Evolutionary conservation across 192 early-diverging fungal genomes (phyloP), one percentile per base, ranked within the genome.

Genomic region (Gigaspora rosea): DNA sequence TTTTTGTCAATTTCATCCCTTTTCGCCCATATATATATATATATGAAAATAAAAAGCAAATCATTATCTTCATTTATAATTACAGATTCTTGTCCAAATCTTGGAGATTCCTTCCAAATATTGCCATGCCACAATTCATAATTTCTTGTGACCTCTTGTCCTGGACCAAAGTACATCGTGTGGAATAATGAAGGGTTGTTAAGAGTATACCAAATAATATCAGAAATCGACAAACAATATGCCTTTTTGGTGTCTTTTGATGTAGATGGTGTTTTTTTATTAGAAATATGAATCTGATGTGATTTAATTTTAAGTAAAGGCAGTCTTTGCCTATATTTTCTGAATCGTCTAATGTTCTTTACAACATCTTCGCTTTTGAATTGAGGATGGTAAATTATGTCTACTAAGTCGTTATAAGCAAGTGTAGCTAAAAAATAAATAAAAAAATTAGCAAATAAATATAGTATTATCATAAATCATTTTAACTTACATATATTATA

Each of bases 401-500:
- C 66, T 3, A 69, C 66, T 5, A 69, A 18, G 2, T 69, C 46
- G 7, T 68, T 18, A 68, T 68, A 68, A 12, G 66, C 66, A 15
- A 7, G 18, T 2, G 66, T 69, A 5, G 66, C 66, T 69, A 47
- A 22, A n/a, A n/a, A n/a, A n/a, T n/a, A n/a, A 50, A 69, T 27
- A 27, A 59, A n/a, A 22, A 59, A n/a, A 22, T 22, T 8, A 59
- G 22, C 57, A 67, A 67, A 36, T 4, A 13, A 12, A 18, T 36
- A 8, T n/a, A 13, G 9, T 22, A 67, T 35, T n/a, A 67, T 49
- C 0, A 3, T 36, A 69, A 22, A 32, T 7, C 4, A n/a, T n/a
- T 20, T 61, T 32, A 48, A 68, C 66, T 20, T 68, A 68, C 66
- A 48, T 68, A 68, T 68, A 11, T 49, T 68, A 48, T 47, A 46